Conservation (phyloP, 176 grass and related monocot genomes). For the Carex myosuroides region DNA sequence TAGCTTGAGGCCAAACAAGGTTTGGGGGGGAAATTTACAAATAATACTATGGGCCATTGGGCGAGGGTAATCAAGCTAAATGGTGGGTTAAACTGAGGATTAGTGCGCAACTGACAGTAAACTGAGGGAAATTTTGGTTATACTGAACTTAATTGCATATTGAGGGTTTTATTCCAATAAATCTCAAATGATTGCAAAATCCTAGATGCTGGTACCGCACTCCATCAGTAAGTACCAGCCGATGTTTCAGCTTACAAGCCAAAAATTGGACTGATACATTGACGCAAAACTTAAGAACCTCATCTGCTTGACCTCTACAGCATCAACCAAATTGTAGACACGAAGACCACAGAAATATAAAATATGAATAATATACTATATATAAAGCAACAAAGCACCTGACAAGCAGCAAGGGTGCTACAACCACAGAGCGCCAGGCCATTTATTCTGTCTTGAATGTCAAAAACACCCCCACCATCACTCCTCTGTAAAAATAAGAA, state of each 20-base stretch:
- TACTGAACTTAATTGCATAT: not conserved
- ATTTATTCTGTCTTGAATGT: slow-evolving; percentile 91
- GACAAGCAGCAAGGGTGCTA: slow-evolving; percentile 57
- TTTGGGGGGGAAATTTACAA: not conserved
- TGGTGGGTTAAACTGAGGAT: not conserved
- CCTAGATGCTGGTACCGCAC: not conserved
- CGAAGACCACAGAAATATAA: not conserved
- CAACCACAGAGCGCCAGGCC: slow-evolving; percentile 76
- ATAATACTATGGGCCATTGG: not conserved
- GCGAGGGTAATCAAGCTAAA: not conserved
- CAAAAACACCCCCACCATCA: slow-evolving; percentile 72
- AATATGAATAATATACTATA: not conserved
- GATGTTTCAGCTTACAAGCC: slow-evolving; percentile 34
- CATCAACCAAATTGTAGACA: not conserved
- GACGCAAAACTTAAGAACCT: not conserved
- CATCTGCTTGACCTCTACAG: not conserved
- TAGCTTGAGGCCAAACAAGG: not conserved
- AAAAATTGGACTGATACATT: not conserved
- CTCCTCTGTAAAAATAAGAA: slow-evolving; percentile 56
- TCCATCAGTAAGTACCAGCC: slow-evolving; percentile 30
- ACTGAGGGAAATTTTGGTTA: not conserved
- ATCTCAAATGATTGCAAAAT: not conserved
- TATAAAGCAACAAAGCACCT: slow-evolving; percentile 39
- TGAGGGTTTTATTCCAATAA: not conserved
- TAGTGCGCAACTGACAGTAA: not conserved